Evolutionary conservation across 208 protist genomes (phyloP), one percentile per base, ranked within the genome.

Genomic region (Sergeia podlipaevii): DNA sequence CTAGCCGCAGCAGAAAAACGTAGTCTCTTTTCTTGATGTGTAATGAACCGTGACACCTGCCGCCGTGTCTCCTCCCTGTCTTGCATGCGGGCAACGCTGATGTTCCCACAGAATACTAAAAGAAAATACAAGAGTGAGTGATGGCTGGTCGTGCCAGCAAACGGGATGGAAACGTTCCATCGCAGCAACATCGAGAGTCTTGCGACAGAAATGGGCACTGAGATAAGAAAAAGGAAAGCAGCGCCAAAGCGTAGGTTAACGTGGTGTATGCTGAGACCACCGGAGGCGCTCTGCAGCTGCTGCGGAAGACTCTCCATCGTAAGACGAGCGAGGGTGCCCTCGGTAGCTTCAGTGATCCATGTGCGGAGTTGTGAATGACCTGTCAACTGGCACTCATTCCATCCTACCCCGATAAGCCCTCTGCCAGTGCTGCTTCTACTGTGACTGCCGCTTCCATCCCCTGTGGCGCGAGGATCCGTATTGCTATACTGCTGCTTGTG

Each of bases 111-210:
- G 2, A 57, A 53, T 1, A 70, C 11, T 23, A 82, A 59, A 3
- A 85, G 17, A 39, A 85, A 74, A 39, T 82, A 70, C 10, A 89
- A 38, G 39, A 89, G 58, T 18, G 70, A 82, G 34, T 64, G 64
- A 7, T 28, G 26, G 47, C 70, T 80, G 17, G 66, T 33, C 8
- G 46, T n/a, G n/a, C n/a, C 27, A 15, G 80, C 76, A 60, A 70
- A 50, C 2, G 67, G 33, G 13, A 80, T 24, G 4, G 41, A 55
- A 26, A 61, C 28, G 37, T 67, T 70, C 77, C 80, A 88, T 20
- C 77, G 67, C 18, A 85, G 45, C 20, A 77, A 36, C 13, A 55
- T 62, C 11, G 76, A 54, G 17, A 88, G 48, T 8, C 76, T 75
- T 3, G 70, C 48, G 21, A 88, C 55, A 4, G 72, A 62, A 24